Percentiles rank a stretch among this genome's conserved stretches.
Evolutionary conservation across 768 basidiomycete genomes (phyloP).

Genomic region (Boletales sp.): DNA sequence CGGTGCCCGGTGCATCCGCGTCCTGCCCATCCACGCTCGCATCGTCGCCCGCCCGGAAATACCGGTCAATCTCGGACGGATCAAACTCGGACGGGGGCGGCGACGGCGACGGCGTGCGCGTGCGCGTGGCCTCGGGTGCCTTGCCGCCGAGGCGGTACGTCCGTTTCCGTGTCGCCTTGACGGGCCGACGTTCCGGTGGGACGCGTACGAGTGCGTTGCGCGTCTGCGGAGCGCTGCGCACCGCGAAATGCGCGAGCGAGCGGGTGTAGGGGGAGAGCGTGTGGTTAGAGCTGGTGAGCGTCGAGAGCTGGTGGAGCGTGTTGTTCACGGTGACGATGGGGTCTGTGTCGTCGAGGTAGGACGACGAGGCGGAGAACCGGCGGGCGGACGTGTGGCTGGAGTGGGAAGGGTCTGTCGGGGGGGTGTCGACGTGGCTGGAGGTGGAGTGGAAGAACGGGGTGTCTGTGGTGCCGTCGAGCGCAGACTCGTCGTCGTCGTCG

Average conservation of each 20-base stretch:
- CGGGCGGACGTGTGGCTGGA: conserved; percentile 16
- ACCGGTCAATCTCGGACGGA: conserved; percentile 68
- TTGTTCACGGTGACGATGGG: conserved; percentile 64
- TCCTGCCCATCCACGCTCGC: neutral
- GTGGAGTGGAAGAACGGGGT: conserved; percentile 41
- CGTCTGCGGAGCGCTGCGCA: conserved; percentile 72
- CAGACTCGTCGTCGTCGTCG: conserved; percentile 43
- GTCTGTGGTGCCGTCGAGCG: conserved; percentile 65
- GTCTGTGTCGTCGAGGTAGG: conserved; percentile 30
- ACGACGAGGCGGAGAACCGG: conserved; percentile 34
- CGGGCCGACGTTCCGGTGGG: conserved; percentile 46
- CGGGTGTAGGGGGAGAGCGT: conserved; percentile 94
- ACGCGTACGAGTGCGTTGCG: conserved; percentile 32
- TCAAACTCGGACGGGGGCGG: conserved; percentile 57
- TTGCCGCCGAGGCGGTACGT: conserved; percentile 55
- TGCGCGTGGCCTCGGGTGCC: neutral
- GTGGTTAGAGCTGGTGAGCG: conserved; percentile 85
- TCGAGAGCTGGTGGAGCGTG: conserved; percentile 80
- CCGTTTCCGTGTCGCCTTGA: conserved; percentile 76
- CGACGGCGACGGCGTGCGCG: conserved; percentile 26
- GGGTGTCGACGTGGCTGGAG: conserved; percentile 35
- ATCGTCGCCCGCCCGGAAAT: conserved; percentile 50
- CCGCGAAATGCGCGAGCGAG: conserved; percentile 86
- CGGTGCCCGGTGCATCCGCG: no score
- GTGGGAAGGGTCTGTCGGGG: conserved; percentile 35